A percentile compares a stretch with the other conserved stretches of the same genome.
These are phyloP conservation scores for Tetrapisispora nanseiensis DNA, from an alignment of 805 yeast genomes.

Conservation along the genomic window DNA sequence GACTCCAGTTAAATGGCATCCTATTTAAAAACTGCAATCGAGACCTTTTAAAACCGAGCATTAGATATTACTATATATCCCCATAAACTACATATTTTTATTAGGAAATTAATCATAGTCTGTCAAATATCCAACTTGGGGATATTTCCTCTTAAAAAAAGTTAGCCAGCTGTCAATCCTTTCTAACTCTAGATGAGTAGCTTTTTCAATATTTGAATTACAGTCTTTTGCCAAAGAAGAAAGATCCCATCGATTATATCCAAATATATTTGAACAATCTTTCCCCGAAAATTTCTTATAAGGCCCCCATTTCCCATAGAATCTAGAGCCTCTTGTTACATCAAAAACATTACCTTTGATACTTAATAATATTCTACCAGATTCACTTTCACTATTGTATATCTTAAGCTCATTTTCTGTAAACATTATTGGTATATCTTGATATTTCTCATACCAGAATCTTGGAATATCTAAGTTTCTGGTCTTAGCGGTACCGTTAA, in stretches of 20 bases:
- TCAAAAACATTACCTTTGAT: conserved; percentile 19
- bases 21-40: too few species aligned
- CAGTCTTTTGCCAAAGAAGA: conserved; percentile 11
- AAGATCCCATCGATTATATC: conserved; percentile 14
- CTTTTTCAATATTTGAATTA: conserved; percentile 7
- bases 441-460: conserved; percentile 10
- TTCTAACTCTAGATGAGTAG: conserved; percentile 6
- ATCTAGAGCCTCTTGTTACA: conserved; percentile 13
- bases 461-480: conserved; percentile 4
- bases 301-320: conserved; percentile 21
- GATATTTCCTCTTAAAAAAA: conserved; percentile 16
- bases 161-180: conserved; percentile 15
- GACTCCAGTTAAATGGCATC: too few species aligned
- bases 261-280: conserved; percentile 18
- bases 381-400: conserved; percentile 6
- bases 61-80: not conserved
- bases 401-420: conserved; percentile 7
- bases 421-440: conserved; percentile 8
- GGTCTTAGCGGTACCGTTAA: not conserved
- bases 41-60: too few species aligned
- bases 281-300: conserved; percentile 18
- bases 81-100: not conserved
- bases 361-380: conserved; percentile 12
- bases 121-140: conserved; percentile 12
- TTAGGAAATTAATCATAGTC: not conserved